Conservation (phyloP, 192 early-diverging fungal genomes). For the Spizellomyces sp. region DNA sequence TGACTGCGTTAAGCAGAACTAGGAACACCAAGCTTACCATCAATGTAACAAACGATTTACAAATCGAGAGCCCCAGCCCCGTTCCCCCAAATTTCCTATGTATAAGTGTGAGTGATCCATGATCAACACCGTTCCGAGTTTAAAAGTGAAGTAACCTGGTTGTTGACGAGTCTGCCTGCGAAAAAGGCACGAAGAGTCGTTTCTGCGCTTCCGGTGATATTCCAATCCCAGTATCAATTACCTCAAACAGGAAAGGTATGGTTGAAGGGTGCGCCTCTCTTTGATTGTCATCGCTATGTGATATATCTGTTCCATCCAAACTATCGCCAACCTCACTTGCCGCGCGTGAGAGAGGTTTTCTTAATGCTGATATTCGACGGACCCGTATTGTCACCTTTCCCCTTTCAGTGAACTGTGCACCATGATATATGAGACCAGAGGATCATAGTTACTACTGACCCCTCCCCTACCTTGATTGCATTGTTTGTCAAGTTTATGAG, state of each 20-base stretch:
- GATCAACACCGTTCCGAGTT: too few species aligned
- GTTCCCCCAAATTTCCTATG: constrained; percentile 27
- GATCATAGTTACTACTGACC: not conserved
- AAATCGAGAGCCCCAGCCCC: constrained; percentile 28
- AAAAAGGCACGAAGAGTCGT: constrained; percentile 81
- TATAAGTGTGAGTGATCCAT: not conserved
- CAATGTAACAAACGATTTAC: constrained; percentile 16
- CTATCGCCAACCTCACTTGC: too few species aligned
- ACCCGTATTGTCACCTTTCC: not conserved
- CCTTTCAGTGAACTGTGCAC: not conserved
- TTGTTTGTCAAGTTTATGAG: constrained; percentile 9
- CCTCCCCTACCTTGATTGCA: not conserved
- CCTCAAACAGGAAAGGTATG: not conserved
- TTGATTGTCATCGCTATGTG: too few species aligned
- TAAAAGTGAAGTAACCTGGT: not conserved
- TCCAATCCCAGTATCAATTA: constrained; percentile 77
- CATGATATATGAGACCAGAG: not conserved
- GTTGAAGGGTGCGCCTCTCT: not conserved
- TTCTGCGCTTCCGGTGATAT: constrained; percentile 72
- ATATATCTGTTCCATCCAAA: too few species aligned
- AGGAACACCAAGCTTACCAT: constrained; percentile 6
- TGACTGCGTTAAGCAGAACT: not conserved
- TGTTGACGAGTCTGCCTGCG: constrained; percentile 68
- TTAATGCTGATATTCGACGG: constrained; percentile 8
- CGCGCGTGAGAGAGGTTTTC: not conserved